A percentile compares a stretch with the other conserved stretches of the same genome.
phyloP scores from a whole-genome alignment of 345 rosid species.

The Eucalyptus tenuipes region DNA sequence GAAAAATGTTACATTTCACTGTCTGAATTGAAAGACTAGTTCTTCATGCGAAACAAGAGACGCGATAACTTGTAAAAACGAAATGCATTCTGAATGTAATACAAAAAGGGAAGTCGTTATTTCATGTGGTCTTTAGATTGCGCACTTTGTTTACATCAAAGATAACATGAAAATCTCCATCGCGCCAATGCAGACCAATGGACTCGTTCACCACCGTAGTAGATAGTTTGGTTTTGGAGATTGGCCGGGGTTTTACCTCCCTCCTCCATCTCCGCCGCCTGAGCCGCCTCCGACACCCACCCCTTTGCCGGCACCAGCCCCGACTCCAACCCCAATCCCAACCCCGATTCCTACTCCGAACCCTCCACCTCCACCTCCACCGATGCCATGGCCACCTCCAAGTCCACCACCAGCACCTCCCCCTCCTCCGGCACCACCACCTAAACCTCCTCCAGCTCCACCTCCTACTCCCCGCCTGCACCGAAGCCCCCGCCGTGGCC shows the following conservation, averaged over 20 bases:
- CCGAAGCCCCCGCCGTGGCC: conserved; percentile 10
- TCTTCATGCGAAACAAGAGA: neutral
- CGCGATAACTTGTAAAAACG: neutral
- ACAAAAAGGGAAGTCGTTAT: neutral
- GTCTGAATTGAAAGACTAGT: neutral
- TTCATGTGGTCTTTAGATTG: neutral
- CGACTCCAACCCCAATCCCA: conserved; percentile 14
- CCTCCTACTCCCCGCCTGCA: conserved; percentile 28
- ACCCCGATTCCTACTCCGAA: conserved; percentile 7
- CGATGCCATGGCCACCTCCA: conserved; percentile 1
- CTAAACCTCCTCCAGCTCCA: conserved; percentile 19
- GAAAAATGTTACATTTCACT: neutral
- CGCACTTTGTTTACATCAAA: neutral
- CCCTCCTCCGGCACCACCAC: conserved; percentile 28
- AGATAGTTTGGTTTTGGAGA: neutral
- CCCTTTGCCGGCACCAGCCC: neutral
- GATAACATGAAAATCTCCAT: neutral
- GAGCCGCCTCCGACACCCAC: conserved; percentile 7
- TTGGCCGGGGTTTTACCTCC: neutral
- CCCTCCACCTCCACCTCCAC: conserved; percentile 16
- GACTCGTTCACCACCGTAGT: neutral
- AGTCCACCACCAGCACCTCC: conserved; percentile 20
- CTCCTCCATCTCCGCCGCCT: conserved; percentile 1
- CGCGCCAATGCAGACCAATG: neutral
- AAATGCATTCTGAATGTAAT: neutral